These are phyloP conservation scores for Harrya chromipes DNA, from an alignment of 768 basidiomycete genomes.

Conservation along the genomic window DNA sequence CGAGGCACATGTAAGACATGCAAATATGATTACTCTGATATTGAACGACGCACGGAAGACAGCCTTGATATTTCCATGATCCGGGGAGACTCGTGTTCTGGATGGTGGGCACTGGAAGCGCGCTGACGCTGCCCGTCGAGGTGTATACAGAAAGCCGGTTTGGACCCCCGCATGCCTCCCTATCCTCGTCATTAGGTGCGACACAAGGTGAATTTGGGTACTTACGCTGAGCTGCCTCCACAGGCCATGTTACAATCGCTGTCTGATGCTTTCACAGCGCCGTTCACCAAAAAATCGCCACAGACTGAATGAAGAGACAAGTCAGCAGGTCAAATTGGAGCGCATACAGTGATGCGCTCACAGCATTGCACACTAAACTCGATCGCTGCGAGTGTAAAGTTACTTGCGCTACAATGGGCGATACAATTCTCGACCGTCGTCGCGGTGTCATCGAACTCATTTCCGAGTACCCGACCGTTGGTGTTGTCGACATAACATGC, in stretches of 20 bases:
- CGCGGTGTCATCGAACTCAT: constrained; percentile 35
- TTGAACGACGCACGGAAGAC: constrained; percentile 50
- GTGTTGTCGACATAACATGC: constrained; percentile 74
- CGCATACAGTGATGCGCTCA: constrained; percentile 24
- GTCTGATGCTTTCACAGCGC: constrained; percentile 49
- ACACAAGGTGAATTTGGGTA: background rate
- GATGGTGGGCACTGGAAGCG: constrained; percentile 55
- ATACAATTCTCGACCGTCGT: constrained; percentile 68
- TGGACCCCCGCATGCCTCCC: constrained; percentile 71
- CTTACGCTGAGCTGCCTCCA: constrained; percentile 62
- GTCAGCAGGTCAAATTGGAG: background rate
- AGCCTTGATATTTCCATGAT: constrained; percentile 63
- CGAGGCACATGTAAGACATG: background rate
- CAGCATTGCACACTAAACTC: constrained; percentile 59
- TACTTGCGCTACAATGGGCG: constrained; percentile 47
- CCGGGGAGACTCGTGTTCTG: constrained; percentile 60
- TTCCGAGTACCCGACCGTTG: constrained; percentile 57
- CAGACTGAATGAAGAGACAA: constrained; percentile 50
- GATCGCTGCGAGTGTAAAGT: constrained; percentile 64
- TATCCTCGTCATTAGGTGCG: constrained; percentile 26
- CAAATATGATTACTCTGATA: background rate
- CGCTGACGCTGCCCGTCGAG: constrained; percentile 46
- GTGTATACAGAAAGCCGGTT: constrained; percentile 69
- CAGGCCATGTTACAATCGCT: constrained; percentile 72
- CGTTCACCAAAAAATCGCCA: constrained; percentile 60